These are phyloP conservation scores for Aaosphaeria pasadenensis DNA, from an alignment of 2,329 filamentous ascomycete genomes.

Conservation along the genomic window DNA sequence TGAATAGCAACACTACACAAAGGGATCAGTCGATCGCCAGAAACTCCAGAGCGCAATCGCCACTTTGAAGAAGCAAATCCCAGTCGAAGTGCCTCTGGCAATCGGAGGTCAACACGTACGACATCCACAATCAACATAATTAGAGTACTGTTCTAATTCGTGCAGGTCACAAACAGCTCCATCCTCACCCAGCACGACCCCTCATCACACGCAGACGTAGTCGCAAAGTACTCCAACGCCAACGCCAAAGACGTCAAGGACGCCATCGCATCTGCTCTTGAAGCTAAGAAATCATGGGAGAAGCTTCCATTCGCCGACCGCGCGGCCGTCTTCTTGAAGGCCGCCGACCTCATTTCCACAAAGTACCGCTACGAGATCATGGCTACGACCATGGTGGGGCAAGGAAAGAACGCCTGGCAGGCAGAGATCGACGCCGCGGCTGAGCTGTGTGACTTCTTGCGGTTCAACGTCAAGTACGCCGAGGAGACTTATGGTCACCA, in stretches of 20 bases:
- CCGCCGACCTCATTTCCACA: constrained; percentile 81
- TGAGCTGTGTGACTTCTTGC: constrained; percentile 87
- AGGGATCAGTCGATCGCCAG: constrained; percentile 75
- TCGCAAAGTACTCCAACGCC: constrained; percentile 85
- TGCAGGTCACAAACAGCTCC: constrained; percentile 63
- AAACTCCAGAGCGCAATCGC: constrained; percentile 73
- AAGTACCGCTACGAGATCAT: constrained; percentile 98
- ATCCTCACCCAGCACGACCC: constrained; percentile 76
- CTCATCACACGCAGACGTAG: constrained; percentile 68
- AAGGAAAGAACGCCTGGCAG: constrained; percentile 98
- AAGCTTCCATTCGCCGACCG: constrained; percentile 83
- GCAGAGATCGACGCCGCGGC: constrained; percentile 97
- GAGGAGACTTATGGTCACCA: constrained; percentile 88
- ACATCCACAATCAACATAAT: constrained; percentile 1
- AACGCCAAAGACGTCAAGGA: constrained; percentile 69
- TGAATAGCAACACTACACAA: constrained; percentile 78
- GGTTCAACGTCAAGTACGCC: constrained; percentile 89
- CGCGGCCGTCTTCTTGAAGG: constrained; percentile 92
- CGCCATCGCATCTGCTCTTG: constrained; percentile 80
- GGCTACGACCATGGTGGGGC: constrained; percentile 92
- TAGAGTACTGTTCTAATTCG: constrained; percentile 11
- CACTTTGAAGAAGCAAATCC: constrained; percentile 63
- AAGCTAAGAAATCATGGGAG: constrained; percentile 86
- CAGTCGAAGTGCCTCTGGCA: constrained; percentile 77
- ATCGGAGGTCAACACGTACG: constrained; percentile 77